Conservation (phyloP, 164 flowering plant species). For the Liquidambar formosana region DNA sequence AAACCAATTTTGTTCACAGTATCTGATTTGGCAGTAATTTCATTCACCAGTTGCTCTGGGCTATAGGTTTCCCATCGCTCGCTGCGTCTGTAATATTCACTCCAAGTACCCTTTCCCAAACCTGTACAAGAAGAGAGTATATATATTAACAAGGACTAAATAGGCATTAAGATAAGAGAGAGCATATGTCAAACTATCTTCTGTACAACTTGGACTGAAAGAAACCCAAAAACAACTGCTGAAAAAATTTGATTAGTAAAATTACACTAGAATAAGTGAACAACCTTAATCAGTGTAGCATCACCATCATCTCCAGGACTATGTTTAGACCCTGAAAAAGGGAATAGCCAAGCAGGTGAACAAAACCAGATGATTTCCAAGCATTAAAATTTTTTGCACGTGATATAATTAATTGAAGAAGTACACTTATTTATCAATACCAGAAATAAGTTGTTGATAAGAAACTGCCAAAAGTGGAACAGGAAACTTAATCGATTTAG, state of each 20-base stretch:
- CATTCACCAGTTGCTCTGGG: constrained; percentile 62
- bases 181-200: background rate
- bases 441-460: constrained; percentile 83
- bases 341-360: constrained; percentile 6
- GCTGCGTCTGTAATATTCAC: constrained; percentile 61
- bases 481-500: constrained; percentile 77
- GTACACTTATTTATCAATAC: constrained; percentile 29
- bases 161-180: background rate
- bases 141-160: background rate
- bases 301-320: constrained; percentile 34
- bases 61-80: constrained; percentile 54
- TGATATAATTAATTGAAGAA: background rate
- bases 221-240: background rate
- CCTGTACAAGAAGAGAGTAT: constrained; percentile 44
- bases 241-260: constrained; percentile 8
- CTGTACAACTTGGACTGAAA: background rate
- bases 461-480: constrained; percentile 85
- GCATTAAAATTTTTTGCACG: background rate
- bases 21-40: constrained; percentile 45
- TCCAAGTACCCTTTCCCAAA: constrained; percentile 69
- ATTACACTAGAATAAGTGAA: constrained; percentile 11
- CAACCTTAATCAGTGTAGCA: constrained; percentile 61
- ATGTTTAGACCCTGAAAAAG: constrained; percentile 54
- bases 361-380: constrained; percentile 5
- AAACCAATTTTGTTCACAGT: constrained; percentile 75